These are phyloP conservation scores for Cordyceps tenuipes DNA, from an alignment of 2,329 filamentous ascomycete genomes.

Conservation along the genomic window DNA sequence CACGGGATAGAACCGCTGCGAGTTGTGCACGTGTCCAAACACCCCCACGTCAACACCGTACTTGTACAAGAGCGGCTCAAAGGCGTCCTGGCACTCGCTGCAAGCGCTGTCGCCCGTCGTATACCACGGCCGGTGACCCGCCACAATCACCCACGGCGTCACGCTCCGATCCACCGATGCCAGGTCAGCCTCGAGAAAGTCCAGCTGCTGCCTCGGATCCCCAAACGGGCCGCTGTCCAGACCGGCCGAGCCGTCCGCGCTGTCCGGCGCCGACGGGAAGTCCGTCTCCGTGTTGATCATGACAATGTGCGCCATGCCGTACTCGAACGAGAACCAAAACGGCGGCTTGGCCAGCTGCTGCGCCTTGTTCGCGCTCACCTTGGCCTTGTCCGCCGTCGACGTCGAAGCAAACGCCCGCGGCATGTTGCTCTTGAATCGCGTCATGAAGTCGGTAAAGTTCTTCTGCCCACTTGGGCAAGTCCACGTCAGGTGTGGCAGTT, in stretches of 20 bases:
- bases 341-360: constrained; percentile 22
- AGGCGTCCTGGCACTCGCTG: constrained; percentile 39
- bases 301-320: constrained; percentile 22
- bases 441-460: constrained; percentile 54
- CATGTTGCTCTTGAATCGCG: constrained; percentile 38
- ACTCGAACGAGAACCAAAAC: constrained; percentile 23
- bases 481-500: constrained; percentile 24
- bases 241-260: constrained; percentile 16
- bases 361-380: constrained; percentile 37
- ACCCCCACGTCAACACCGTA: constrained; percentile 50
- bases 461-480: constrained; percentile 44
- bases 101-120: constrained; percentile 33
- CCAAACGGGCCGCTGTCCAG: constrained; percentile 44
- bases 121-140: constrained; percentile 41
- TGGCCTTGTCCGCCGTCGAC: constrained; percentile 34
- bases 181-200: constrained; percentile 47
- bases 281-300: constrained; percentile 28
- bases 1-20: constrained; percentile 41
- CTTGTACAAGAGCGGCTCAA: constrained; percentile 44
- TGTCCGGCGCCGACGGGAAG: constrained; percentile 22
- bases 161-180: constrained; percentile 46
- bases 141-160: constrained; percentile 36
- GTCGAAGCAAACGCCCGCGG: constrained; percentile 41
- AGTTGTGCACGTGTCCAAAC: constrained; percentile 51
- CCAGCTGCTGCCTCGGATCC: constrained; percentile 37